Percentiles rank a stretch among this genome's conserved stretches.
phyloP scores from a whole-genome alignment of 495 filamentous ascomycete genomes.

The Aspergillus indologenus region DNA sequence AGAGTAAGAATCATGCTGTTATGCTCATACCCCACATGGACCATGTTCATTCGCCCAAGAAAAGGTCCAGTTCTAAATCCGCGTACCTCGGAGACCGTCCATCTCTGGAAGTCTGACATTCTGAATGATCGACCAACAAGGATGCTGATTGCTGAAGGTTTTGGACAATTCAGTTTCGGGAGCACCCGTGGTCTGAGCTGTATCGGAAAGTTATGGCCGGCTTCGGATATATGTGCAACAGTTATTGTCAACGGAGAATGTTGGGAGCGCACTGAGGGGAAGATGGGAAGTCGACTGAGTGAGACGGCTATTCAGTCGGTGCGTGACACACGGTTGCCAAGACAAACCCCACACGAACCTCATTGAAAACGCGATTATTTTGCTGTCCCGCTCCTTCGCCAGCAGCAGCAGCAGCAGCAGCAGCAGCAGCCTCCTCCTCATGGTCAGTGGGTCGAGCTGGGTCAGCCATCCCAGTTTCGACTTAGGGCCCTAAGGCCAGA shows the following conservation, averaged over 20 bases:
- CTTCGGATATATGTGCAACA: conserved; percentile 1
- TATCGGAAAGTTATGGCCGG: neutral
- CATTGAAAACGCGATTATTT: conserved; percentile 1
- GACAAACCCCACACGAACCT: conserved; percentile 5
- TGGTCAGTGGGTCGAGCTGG: conserved; percentile 7
- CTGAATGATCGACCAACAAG: conserved; percentile 1
- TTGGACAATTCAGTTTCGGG: conserved; percentile 3
- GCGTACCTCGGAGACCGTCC: conserved; percentile 44
- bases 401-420: too few species aligned
- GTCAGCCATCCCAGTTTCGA: neutral
- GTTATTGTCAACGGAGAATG: neutral
- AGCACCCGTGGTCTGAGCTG: conserved; percentile 4
- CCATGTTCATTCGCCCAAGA: neutral
- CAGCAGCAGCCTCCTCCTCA: neutral
- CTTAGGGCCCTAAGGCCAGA: neutral
- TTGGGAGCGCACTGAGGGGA: conserved; percentile 2
- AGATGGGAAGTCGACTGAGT: neutral
- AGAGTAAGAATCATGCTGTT: conserved; percentile 11
- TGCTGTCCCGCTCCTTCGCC: neutral
- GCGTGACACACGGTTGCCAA: conserved; percentile 1
- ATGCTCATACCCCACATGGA: neutral
- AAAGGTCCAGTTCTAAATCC: neutral
- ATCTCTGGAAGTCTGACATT: conserved; percentile 39
- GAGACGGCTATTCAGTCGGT: neutral
- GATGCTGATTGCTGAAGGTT: neutral